A percentile compares a stretch with the other conserved stretches of the same genome.
phyloP scores from a whole-genome alignment of 1,139 yeast genomes.

The Candida pseudoviswanathii region DNA sequence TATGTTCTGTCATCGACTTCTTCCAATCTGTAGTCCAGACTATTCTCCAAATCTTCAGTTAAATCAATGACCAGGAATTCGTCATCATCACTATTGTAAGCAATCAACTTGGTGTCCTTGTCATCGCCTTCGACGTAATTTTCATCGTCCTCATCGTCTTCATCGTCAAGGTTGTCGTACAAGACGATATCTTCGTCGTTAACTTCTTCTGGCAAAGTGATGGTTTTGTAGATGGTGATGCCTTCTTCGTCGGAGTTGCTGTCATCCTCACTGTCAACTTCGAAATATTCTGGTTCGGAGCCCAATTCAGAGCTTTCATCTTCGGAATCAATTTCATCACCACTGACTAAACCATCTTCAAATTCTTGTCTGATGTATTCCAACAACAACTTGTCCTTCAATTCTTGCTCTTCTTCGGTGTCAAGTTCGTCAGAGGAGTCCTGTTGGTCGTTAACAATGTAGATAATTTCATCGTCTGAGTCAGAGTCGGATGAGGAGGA shows the following conservation, averaged over 20 bases:
- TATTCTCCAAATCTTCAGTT: slow-evolving; percentile 44
- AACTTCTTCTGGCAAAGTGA: slow-evolving; percentile 38
- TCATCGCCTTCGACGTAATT: slow-evolving; percentile 20
- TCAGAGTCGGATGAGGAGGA: slow-evolving; percentile 4
- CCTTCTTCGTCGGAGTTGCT: slow-evolving; percentile 41
- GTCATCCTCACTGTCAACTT: slow-evolving; percentile 27
- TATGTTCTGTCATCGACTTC: slow-evolving; percentile 44
- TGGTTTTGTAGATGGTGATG: slow-evolving; percentile 46
- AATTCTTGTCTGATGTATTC: slow-evolving; percentile 46
- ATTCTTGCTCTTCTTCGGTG: slow-evolving; percentile 35
- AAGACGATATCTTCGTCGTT: slow-evolving; percentile 32
- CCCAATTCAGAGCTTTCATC: slow-evolving; percentile 32
- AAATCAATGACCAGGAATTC: slow-evolving; percentile 44
- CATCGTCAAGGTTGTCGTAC: slow-evolving; percentile 24
- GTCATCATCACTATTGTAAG: slow-evolving; percentile 34
- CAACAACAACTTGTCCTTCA: slow-evolving; percentile 37
- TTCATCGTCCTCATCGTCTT: slow-evolving; percentile 23
- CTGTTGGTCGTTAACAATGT: slow-evolving; percentile 37
- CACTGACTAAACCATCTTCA: slow-evolving; percentile 36
- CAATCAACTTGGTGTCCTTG: slow-evolving; percentile 25
- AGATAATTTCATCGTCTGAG: slow-evolving; percentile 12
- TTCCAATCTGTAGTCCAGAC: slow-evolving; percentile 49
- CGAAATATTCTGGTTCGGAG: slow-evolving; percentile 37
- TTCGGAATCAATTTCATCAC: slow-evolving; percentile 30
- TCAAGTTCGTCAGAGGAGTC: slow-evolving; percentile 16